Evolutionary conservation across 495 filamentous ascomycete genomes (phyloP), one percentile per base, ranked within the genome.

Genomic region (Penicillium daleae): DNA sequence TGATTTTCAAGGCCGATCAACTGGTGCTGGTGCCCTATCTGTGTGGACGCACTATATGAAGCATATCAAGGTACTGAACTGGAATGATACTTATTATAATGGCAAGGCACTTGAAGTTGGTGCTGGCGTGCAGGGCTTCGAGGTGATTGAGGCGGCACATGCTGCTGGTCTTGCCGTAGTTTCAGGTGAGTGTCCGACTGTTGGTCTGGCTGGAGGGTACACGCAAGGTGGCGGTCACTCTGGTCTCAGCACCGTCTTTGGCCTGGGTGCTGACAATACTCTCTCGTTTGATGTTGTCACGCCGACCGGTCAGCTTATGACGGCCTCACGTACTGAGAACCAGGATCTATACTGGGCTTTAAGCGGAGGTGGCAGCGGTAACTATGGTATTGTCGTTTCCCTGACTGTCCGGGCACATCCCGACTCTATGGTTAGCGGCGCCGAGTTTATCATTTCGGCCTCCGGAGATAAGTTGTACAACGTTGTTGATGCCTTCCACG

Each of bases 311-410:
- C 67, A 79, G n/a, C n/a, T n/a, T n/a, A 3, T 73, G 24, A 69
- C 77, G 57, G 81, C 39, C 39, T 42, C n/a, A 3, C 39, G 6
- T n/a, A 42, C 39, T 3, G 39, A 42, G 39, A 42, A 86, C 62
- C 42, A 78, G 0, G 84, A 87, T 54, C 78, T 86, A 15, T 87
- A 84, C 75, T 86, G 79, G 60, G 73, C 71, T 32, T 55, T 78
- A 4, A 67, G 77, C 12, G 78, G 78, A 15, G 77, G 77, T 8
- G 77, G 77, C 22, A 68, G 70, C n/a, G 65, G 68, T 17, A 74
- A 66, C 10, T 84, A 80, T 62, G 84, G 79, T 19, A 69, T 85
- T 21, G 64, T 69, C 19, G 52, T 55, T 6, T 66, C 59, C 32
- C 21, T 66, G 19, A 61, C 59, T n/a, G 39, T 17, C n/a, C 17